Evolutionary conservation across 805 yeast genomes (phyloP), one percentile per base, ranked within the genome.

Genomic region (Monosporozyma unispora): DNA sequence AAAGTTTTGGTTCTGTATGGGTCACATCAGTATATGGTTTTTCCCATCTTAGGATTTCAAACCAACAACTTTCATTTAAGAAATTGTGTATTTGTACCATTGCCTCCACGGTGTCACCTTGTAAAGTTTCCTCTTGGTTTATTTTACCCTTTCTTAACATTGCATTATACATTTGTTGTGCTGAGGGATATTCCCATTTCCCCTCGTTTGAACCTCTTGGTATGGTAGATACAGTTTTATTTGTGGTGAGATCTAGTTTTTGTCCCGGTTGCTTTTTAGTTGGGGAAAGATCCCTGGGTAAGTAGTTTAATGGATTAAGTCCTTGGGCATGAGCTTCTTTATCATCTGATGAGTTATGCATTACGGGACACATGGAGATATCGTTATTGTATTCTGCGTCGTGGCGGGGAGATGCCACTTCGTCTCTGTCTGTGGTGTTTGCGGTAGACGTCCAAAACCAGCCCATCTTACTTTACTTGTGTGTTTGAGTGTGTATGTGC

Each of bases 81-180:
- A 90, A 93, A 67, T 93, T 93, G 69, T 93, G 99, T 44, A 93
- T 95, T 55, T 84, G 91, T 23, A 93, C 99, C 99, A 93, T 93
- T 44, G 87, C 78, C 57, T 87, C 96, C 3, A 93, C 97, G 1
- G 96, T 96, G 54, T 88, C 96, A 64, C 90, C 98, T 2, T 91
- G 95, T 48, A 91, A 78, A 45, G 84, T 95, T 44, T 87, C 85
- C 45, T 84, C 95, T 4, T 63, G 57, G 43, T 64, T 67, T 12
- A 67, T 59, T 61, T 93, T 91, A 19, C 96, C 96, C 70, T 93
- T 93, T 55, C 91, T 80, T 25, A 89, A 71, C 98, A 93, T 91
- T 11, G 99, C 99, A 61, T 91, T 90, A 56, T 89, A 81, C 99
- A 93, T 93, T 66, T 93, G 99, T 69, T 93, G 99, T 0, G 99